Conservation (phyloP, 2,329 filamentous ascomycete species). For the Cytospora mali region DNA sequence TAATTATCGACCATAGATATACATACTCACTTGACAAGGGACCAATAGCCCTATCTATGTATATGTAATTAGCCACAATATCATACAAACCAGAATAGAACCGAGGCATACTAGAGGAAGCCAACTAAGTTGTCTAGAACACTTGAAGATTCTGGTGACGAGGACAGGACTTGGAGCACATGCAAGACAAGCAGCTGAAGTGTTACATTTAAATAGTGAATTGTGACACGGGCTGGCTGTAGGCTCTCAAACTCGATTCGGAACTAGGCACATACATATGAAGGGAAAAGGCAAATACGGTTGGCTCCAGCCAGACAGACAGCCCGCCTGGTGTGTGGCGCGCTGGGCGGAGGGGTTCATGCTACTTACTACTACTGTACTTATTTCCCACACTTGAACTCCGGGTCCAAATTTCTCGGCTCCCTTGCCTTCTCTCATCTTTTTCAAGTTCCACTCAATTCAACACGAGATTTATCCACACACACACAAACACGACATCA, state of each 20-base stretch:
- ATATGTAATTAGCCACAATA: background rate
- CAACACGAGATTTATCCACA: slow-evolving; percentile 2
- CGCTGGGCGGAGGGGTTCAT: slow-evolving; percentile 17
- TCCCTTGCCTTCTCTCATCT: slow-evolving; percentile 22
- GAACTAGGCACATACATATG: slow-evolving; percentile 7
- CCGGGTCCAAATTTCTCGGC: slow-evolving; percentile 22
- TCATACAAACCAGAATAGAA: background rate
- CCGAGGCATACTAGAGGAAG: background rate
- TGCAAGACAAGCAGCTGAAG: slow-evolving; percentile 22
- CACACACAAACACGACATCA: slow-evolving; percentile 4
- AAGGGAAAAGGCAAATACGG: slow-evolving; percentile 12
- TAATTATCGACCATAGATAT: slow-evolving; percentile 6
- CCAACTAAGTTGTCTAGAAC: background rate
- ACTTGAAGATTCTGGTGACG: background rate
- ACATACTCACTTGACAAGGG: background rate
- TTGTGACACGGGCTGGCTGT: slow-evolving; percentile 14
- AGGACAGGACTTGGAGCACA: slow-evolving; percentile 13
- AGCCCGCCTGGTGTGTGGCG: slow-evolving; percentile 13
- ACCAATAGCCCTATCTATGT: background rate
- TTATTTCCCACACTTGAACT: slow-evolving; percentile 21
- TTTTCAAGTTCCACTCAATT: slow-evolving; percentile 11
- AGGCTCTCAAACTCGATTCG: slow-evolving; percentile 15
- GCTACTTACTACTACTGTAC: slow-evolving; percentile 18
- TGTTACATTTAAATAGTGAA: slow-evolving; percentile 20
- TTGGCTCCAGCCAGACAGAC: slow-evolving; percentile 8